phyloP scores from a whole-genome alignment of 2,329 filamentous ascomycete genomes.

The Microsporum audouinii region DNA sequence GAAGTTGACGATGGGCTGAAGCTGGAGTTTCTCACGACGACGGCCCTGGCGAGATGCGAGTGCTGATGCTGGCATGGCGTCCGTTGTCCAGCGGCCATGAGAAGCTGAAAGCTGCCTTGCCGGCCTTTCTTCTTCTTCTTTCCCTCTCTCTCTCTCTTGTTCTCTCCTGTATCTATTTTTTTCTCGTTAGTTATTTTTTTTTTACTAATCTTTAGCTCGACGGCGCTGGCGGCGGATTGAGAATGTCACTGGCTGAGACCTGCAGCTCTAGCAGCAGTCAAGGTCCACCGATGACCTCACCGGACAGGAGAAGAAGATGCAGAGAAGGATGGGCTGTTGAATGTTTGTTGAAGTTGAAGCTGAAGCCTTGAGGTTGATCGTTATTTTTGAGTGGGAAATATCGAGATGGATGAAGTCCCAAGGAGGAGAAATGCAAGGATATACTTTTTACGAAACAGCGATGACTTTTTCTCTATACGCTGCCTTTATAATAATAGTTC shows the following conservation, averaged over 20 bases:
- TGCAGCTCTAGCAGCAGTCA: background rate
- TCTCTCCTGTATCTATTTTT: background rate
- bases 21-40: constrained; percentile 36
- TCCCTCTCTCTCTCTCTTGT: background rate
- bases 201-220: background rate
- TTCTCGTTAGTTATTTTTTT: background rate
- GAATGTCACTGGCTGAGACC: background rate
- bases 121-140: background rate
- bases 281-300: constrained; percentile 3
- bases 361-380: background rate
- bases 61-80: constrained; percentile 25
- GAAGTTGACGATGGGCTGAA: constrained; percentile 16
- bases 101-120: constrained; percentile 1
- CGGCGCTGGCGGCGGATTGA: background rate
- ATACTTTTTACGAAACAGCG: constrained; percentile 1
- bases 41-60: constrained; percentile 40
- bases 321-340: background rate
- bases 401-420: background rate
- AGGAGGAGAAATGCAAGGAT: background rate
- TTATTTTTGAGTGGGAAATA: background rate
- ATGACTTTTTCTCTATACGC: background rate
- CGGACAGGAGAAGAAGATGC: background rate
- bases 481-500: no score
- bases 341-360: background rate
- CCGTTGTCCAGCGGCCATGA: constrained; percentile 4